Percentiles rank a stretch among this genome's conserved stretches.
These are phyloP conservation scores for Decorospora gaudefroyi DNA, from an alignment of 2,329 filamentous ascomycete genomes.

Conservation along the genomic window DNA sequence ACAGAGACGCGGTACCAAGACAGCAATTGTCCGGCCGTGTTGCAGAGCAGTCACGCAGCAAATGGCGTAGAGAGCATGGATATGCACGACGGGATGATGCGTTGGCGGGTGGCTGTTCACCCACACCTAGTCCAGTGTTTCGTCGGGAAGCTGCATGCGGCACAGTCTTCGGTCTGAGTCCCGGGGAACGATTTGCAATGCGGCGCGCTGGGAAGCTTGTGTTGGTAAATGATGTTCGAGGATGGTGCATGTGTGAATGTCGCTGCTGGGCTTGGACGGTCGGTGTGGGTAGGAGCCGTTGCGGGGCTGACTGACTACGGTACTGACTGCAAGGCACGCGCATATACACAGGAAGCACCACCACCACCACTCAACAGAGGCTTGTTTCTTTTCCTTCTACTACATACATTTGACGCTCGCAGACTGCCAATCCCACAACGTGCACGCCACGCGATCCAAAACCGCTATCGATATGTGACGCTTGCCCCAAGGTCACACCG, in stretches of 20 bases:
- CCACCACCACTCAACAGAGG: conserved; percentile 13
- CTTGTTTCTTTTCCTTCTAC: too few species aligned
- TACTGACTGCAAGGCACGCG: conserved; percentile 25
- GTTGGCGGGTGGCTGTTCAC: conserved; percentile 15
- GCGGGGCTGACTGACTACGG: too few species aligned
- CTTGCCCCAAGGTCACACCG: conserved; percentile 29
- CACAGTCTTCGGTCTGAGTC: conserved; percentile 8
- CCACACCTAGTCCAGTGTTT: conserved; percentile 6
- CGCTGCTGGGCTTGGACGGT: conserved; percentile 8
- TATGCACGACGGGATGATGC: conserved; percentile 12
- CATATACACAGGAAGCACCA: conserved; percentile 24
- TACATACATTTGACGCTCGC: conserved; percentile 1
- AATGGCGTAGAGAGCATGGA: conserved; percentile 6
- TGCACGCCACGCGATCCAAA: conserved; percentile 23
- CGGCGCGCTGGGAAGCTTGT: conserved; percentile 10
- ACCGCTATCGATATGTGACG: conserved; percentile 14
- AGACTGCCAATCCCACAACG: conserved; percentile 12
- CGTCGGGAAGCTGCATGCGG: conserved; percentile 12
- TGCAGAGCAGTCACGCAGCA: conserved; percentile 6
- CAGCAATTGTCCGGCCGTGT: conserved; percentile 1
- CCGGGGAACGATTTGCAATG: conserved; percentile 8
- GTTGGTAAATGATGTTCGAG: conserved; percentile 1
- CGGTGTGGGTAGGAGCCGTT: too few species aligned
- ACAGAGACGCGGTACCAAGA: not conserved
- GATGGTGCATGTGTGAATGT: conserved; percentile 5